These are phyloP conservation scores for Salvia miltiorrhiza DNA, from an alignment of 257 asterid species.

Conservation along the genomic window DNA sequence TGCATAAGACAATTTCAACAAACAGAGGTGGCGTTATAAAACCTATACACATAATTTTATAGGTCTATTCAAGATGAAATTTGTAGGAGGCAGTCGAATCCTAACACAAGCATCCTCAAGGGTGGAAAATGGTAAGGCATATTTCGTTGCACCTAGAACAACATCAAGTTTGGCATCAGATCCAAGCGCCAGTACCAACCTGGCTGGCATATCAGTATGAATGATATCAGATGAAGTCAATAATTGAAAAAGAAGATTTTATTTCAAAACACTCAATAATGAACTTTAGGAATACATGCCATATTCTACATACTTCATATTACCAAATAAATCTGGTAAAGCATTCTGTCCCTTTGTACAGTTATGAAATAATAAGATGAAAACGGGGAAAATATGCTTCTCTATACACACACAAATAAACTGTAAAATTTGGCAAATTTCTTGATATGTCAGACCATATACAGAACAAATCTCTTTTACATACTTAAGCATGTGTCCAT, in stretches of 20 bases:
- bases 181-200: slow-evolving; percentile 99
- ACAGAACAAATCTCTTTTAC: too few relatives aligned
- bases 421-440: too few relatives aligned
- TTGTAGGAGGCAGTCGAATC: slow-evolving; percentile 21
- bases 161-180: slow-evolving; percentile 81
- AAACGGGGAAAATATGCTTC: neutral
- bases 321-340: neutral
- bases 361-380: neutral
- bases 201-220: slow-evolving; percentile 63
- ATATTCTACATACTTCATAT: neutral
- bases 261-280: slow-evolving; percentile 5
- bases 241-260: slow-evolving; percentile 18
- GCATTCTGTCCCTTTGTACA: too few relatives aligned
- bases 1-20: slow-evolving; percentile 34
- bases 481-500: neutral
- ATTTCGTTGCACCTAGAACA: slow-evolving; percentile 82
- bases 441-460: too few relatives aligned
- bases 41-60: slow-evolving; percentile 3
- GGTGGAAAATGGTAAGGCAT: slow-evolving; percentile 92
- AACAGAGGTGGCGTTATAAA: slow-evolving; percentile 15
- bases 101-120: slow-evolving; percentile 91
- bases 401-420: too few relatives aligned
- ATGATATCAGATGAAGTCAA: slow-evolving; percentile 29
- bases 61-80: neutral
- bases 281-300: slow-evolving; percentile 4